Evolutionary conservation across 2,329 filamentous ascomycete species (phyloP).

Genomic region (Fusarium sp.): DNA sequence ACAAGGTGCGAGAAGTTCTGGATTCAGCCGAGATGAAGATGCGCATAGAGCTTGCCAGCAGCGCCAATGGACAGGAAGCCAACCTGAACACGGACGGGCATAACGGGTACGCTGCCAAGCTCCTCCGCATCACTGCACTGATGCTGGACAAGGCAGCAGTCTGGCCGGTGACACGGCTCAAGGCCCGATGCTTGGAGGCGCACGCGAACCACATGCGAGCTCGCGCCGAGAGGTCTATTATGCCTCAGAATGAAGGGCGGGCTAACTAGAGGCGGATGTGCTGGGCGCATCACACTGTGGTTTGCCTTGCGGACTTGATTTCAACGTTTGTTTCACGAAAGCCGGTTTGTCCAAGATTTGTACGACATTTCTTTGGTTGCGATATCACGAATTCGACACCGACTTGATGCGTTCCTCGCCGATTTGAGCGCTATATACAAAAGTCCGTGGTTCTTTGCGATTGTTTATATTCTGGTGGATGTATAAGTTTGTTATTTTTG

Average conservation of each 20-base stretch:
- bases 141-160: constrained; percentile 89
- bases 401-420: constrained; percentile 10
- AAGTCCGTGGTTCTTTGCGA: constrained; percentile 29
- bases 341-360: constrained; percentile 2
- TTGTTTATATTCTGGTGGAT: constrained; percentile 8
- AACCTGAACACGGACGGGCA: constrained; percentile 64
- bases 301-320: not conserved
- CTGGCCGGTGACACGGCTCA: constrained; percentile 75
- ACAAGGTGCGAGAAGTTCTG: constrained; percentile 82
- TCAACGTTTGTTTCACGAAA: constrained; percentile 1
- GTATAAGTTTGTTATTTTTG: constrained; percentile 1
- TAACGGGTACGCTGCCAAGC: constrained; percentile 82
- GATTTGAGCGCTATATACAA: constrained; percentile 15
- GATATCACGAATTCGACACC: not conserved
- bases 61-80: constrained; percentile 61
- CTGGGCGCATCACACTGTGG: not conserved
- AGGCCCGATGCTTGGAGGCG: constrained; percentile 63
- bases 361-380: constrained; percentile 1
- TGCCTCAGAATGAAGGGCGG: constrained; percentile 49
- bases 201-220: constrained; percentile 61
- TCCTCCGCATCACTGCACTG: constrained; percentile 82
- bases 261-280: constrained; percentile 3
- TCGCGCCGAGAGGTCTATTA: constrained; percentile 61
- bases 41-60: constrained; percentile 60
- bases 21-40: constrained; percentile 81